Evolutionary conservation across 805 yeast species (phyloP).

Genomic region (Candida silvicultrix): DNA sequence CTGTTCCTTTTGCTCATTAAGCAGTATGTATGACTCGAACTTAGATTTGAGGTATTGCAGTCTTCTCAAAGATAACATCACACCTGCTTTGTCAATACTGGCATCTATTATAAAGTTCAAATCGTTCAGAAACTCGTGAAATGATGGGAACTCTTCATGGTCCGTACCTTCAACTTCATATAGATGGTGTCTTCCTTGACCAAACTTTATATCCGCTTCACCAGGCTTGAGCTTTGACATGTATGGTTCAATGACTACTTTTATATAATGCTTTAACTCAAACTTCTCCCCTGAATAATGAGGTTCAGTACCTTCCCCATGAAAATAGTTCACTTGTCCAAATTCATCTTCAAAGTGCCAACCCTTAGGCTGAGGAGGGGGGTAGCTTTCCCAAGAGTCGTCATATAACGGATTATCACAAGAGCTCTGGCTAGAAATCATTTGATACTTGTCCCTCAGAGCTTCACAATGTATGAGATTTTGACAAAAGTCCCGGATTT

Average conservation of each 20-base stretch:
- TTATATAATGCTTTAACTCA: constrained; percentile 22
- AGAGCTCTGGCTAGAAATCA: constrained; percentile 59
- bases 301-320: constrained; percentile 15
- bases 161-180: constrained; percentile 20
- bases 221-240: background rate
- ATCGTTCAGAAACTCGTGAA: constrained; percentile 26
- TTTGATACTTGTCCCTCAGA: constrained; percentile 61
- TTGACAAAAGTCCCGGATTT: constrained; percentile 6
- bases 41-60: constrained; percentile 26
- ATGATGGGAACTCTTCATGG: constrained; percentile 19
- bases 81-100: constrained; percentile 7
- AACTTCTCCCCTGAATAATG: constrained; percentile 32
- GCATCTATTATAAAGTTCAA: constrained; percentile 19
- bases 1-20: constrained; percentile 29
- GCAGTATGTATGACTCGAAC: constrained; percentile 28
- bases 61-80: constrained; percentile 20
- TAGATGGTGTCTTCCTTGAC: constrained; percentile 10
- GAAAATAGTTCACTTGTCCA: constrained; percentile 20
- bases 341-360: constrained; percentile 32
- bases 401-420: constrained; percentile 66
- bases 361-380: constrained; percentile 53
- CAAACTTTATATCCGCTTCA: background rate
- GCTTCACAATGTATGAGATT: constrained; percentile 26
- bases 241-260: constrained; percentile 6
- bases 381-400: constrained; percentile 70